phyloP scores from a whole-genome alignment of 1,139 yeast genomes.

The Candida albicans region DNA sequence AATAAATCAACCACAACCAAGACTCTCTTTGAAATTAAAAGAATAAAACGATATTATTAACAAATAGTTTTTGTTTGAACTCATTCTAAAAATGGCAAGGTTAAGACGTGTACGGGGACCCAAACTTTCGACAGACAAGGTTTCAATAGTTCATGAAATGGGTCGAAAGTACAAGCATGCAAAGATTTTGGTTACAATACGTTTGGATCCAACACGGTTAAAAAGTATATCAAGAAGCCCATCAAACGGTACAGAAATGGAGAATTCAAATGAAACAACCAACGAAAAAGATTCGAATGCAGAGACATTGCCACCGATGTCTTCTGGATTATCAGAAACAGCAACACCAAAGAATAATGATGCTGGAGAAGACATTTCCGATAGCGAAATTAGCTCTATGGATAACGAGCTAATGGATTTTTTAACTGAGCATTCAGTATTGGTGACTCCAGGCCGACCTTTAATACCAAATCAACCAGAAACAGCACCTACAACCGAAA shows the following conservation, averaged over 20 bases:
- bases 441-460: background rate
- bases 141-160: background rate
- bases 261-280: background rate
- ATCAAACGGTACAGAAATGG: background rate
- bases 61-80: no score
- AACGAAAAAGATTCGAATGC: background rate
- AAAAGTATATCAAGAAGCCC: background rate
- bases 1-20: no score
- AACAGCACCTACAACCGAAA: background rate
- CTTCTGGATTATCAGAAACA: background rate
- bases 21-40: no score
- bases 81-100: background rate
- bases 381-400: constrained; percentile 13
- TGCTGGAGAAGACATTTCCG: background rate
- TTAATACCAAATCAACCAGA: background rate
- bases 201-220: background rate
- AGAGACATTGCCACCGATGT: background rate
- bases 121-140: background rate
- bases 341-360: background rate
- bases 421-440: constrained; percentile 3
- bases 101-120: background rate
- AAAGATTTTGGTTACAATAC: background rate
- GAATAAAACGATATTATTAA: no score
- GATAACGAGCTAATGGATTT: constrained; percentile 17
- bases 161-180: background rate